Conservation (phyloP, 78 protist species). For the Cyanophora paradoxa region DNA sequence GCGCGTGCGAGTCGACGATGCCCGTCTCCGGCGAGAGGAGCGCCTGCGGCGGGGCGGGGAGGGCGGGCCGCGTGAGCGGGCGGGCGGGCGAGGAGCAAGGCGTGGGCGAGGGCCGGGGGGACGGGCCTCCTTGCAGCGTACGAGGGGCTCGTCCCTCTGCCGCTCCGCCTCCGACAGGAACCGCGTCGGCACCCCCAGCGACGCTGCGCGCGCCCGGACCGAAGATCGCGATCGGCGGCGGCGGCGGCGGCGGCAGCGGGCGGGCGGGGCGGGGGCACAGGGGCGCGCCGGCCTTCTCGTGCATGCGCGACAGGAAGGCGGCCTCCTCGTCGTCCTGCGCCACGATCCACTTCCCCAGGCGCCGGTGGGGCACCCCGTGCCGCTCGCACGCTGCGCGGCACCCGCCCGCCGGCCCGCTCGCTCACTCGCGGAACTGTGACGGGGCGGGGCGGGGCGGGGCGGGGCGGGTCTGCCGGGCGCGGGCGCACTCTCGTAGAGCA, state of each 20-base stretch:
- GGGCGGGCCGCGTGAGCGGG: no score
- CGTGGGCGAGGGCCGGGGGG: no score
- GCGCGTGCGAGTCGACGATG: background rate
- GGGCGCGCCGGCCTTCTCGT: background rate
- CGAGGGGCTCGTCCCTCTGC: background rate
- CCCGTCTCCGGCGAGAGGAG: background rate
- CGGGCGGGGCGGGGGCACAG: no score
- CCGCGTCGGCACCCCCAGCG: background rate
- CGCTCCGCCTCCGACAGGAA: background rate
- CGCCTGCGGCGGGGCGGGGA: no score
- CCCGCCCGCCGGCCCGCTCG: no score
- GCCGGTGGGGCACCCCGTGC: background rate
- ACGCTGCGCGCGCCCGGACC: background rate
- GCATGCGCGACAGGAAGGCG: background rate
- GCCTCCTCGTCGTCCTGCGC: background rate
- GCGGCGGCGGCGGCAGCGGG: no score
- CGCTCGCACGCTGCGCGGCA: background rate
- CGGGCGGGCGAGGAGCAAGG: no score
- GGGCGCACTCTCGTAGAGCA: background rate
- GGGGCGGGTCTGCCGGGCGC: no score
- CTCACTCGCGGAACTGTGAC: no score
- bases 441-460: background rate
- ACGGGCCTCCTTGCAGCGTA: no score
- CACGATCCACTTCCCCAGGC: background rate
- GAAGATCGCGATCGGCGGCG: no score